These are phyloP conservation scores for Rostrohypoxylon terebratum DNA, from an alignment of 495 filamentous ascomycete species.

Conservation along the genomic window DNA sequence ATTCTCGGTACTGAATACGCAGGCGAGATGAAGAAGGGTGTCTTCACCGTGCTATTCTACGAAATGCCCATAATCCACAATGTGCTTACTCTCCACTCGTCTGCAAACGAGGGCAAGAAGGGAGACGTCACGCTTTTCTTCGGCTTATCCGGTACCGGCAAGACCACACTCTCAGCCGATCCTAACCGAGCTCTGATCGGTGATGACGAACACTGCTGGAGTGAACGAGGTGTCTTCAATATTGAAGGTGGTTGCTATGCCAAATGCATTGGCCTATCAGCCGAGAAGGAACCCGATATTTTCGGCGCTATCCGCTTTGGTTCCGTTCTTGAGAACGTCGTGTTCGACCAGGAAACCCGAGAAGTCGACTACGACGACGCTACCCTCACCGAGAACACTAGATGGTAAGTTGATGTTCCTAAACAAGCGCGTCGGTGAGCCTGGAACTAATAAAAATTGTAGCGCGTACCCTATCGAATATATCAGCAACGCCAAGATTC, in stretches of 20 bases:
- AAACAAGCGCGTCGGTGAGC: neutral
- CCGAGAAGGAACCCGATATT: slow-evolving; percentile 99
- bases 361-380: slow-evolving; percentile 93
- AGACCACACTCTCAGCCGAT: slow-evolving; percentile 97
- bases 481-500: slow-evolving; percentile 98
- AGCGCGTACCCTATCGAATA: slow-evolving; percentile 98
- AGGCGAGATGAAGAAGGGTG: slow-evolving; percentile 99
- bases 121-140: slow-evolving; percentile 99
- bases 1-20: slow-evolving; percentile 99
- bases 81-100: slow-evolving; percentile 95
- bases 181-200: slow-evolving; percentile 96
- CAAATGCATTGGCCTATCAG: slow-evolving; percentile 97
- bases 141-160: slow-evolving; percentile 97
- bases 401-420: slow-evolving; percentile 64
- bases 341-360: slow-evolving; percentile 92
- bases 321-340: slow-evolving; percentile 97
- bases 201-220: slow-evolving; percentile 99
- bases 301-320: slow-evolving; percentile 96
- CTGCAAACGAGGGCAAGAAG: slow-evolving; percentile 87
- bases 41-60: slow-evolving; percentile 99
- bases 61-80: slow-evolving; percentile 99
- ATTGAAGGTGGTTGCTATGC: slow-evolving; percentile 99
- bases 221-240: slow-evolving; percentile 96
- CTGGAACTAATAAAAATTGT: slow-evolving; percentile 18
- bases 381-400: slow-evolving; percentile 97